Conservation (phyloP, 495 filamentous ascomycete genomes). For the Tuber brumale region DNA sequence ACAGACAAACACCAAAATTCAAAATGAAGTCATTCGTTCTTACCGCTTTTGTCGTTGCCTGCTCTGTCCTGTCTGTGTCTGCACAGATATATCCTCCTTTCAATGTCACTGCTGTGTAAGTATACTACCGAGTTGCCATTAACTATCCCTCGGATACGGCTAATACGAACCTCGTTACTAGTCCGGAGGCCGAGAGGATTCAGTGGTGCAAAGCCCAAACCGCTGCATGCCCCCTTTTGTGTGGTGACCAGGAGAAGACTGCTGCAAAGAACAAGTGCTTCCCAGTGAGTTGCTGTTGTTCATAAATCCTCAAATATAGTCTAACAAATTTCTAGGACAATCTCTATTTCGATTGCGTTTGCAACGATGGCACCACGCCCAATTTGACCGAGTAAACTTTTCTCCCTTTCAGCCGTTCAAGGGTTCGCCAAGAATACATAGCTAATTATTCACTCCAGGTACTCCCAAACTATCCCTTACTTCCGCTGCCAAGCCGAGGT, state of each 20-base stretch:
- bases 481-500: slow-evolving; percentile 56
- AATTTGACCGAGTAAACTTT: slow-evolving; percentile 36
- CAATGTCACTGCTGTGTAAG: slow-evolving; percentile 32
- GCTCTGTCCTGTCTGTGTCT: slow-evolving; percentile 25
- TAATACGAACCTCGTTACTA: background rate
- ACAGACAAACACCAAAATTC: slow-evolving; percentile 8
- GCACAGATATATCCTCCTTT: slow-evolving; percentile 25
- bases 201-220: slow-evolving; percentile 55
- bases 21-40: slow-evolving; percentile 37
- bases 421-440: background rate
- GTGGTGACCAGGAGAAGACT: slow-evolving; percentile 48
- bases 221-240: slow-evolving; percentile 58
- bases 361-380: slow-evolving; percentile 20
- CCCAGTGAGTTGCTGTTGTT: slow-evolving; percentile 27
- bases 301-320: background rate
- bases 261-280: slow-evolving; percentile 31
- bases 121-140: background rate
- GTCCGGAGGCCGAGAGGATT: slow-evolving; percentile 6
- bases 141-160: background rate
- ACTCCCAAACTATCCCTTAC: slow-evolving; percentile 66
- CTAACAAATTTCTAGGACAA: slow-evolving; percentile 15
- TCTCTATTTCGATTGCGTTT: slow-evolving; percentile 25
- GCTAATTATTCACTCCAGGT: slow-evolving; percentile 44
- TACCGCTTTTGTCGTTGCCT: slow-evolving; percentile 26
- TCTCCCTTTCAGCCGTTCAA: background rate